These are phyloP conservation scores for Xylaria grammica DNA, from an alignment of 495 filamentous ascomycete genomes.

Conservation along the genomic window DNA sequence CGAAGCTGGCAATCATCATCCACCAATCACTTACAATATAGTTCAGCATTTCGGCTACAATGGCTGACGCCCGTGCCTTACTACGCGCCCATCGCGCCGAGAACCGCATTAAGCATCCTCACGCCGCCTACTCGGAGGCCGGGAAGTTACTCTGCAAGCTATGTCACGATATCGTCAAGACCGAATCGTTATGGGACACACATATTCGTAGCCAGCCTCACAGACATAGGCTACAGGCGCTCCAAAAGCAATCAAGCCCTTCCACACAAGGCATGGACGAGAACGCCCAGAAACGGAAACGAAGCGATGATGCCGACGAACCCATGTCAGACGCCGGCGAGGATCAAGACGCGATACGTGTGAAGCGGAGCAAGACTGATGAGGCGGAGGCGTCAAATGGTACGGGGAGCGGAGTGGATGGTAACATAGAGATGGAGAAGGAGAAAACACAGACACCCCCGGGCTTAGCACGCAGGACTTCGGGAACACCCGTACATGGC, in stretches of 20 bases:
- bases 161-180: constrained; percentile 64
- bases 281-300: constrained; percentile 43
- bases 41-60: constrained; percentile 39
- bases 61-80: constrained; percentile 85
- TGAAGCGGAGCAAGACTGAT: constrained; percentile 50
- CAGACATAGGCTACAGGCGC: constrained; percentile 41
- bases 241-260: constrained; percentile 23
- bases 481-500: constrained; percentile 47
- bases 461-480: constrained; percentile 37
- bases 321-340: constrained; percentile 35
- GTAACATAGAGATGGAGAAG: constrained; percentile 19
- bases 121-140: constrained; percentile 64
- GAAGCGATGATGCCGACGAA: constrained; percentile 45
- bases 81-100: constrained; percentile 81
- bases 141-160: constrained; percentile 65
- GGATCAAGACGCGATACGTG: constrained; percentile 45
- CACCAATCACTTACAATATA: background rate
- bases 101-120: constrained; percentile 71
- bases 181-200: constrained; percentile 64
- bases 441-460: constrained; percentile 41
- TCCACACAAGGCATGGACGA: constrained; percentile 16
- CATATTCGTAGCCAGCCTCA: constrained; percentile 60
- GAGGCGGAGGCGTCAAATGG: background rate
- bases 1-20: background rate
- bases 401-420: constrained; percentile 11